Evolutionary conservation across 176 grass and related monocot genomes (phyloP).

Genomic region (Oryza coarctata): DNA sequence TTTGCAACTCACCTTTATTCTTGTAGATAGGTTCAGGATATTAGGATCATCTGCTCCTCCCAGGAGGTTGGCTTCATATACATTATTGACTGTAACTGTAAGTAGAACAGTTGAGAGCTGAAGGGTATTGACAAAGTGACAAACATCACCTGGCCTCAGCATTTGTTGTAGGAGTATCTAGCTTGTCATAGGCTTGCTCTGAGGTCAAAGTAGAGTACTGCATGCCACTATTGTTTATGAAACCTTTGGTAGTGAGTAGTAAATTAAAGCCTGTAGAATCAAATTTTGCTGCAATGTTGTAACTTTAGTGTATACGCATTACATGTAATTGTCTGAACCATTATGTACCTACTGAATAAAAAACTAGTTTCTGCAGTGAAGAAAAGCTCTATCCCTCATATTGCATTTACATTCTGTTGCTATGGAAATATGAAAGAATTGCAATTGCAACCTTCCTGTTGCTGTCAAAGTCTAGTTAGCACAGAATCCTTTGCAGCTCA

Average conservation of each 20-base stretch:
- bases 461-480: background rate
- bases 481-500: background rate
- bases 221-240: background rate
- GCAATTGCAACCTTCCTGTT: slow-evolving; percentile 4
- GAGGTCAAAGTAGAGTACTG: background rate
- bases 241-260: background rate
- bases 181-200: background rate
- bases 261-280: background rate
- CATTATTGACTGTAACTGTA: background rate
- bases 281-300: slow-evolving; percentile 22
- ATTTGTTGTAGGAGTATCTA: background rate
- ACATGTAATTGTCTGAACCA: background rate
- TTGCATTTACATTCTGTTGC: background rate
- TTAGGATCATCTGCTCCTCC: background rate
- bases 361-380: background rate
- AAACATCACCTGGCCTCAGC: background rate
- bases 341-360: slow-evolving; percentile 5
- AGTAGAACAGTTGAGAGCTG: slow-evolving; percentile 10
- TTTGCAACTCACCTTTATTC: background rate
- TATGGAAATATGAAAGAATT: slow-evolving; percentile 6
- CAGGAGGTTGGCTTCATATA: background rate
- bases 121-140: background rate
- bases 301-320: background rate
- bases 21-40: slow-evolving; percentile 8
- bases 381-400: background rate